Evolutionary conservation across 2,329 filamentous ascomycete genomes (phyloP), one percentile per base, ranked within the genome.

Genomic region (Aspergillus clavatus): DNA sequence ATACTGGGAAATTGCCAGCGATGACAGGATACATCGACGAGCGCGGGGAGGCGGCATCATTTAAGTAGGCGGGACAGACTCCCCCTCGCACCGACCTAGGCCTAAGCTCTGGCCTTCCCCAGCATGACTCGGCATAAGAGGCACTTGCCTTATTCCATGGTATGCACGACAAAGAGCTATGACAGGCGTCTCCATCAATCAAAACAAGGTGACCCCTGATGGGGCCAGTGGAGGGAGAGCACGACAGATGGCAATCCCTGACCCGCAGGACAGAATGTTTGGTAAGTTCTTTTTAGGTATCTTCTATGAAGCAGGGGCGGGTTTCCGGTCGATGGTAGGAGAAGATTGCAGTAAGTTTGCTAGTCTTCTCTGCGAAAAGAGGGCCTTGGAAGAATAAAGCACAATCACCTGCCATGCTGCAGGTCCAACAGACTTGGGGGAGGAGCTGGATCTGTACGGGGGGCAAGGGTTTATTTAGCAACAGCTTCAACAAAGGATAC

Each of bases 41-140:
- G 8, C 11, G 6, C 19, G 16, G 31, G 19, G 18, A 35, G 5
- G 18, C 16, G n/a, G 16, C 16, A 11, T 6, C 31, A 35, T 11
- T 54, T 52, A 42, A 43, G 54, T 56, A 46, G 41, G 41, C 42
- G 31, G 45, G 23, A 38, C 33, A 24, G 37, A 12, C n/a, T n/a
- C n/a, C n/a, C n/a, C n/a, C n/a, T n/a, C n/a, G n/a, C n/a, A n/a
- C n/a, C n/a, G 22, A 33, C 27, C 44, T 39, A 24, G 19, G 42
- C 31, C 21, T 8, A 12, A 46, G 23, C 14, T 10, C 16, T 33
- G 8, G 18, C 7, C 31, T 16, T 19, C 8, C 10, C 14, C 31
- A 35, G 31, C 11, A 35, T 12, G 31, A 35, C 31, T 18, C 18
- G n/a, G 31, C 31, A 35, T 35, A 16, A 35, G 19, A 16, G 6